A percentile compares a stretch with the other conserved stretches of the same genome.
These are phyloP conservation scores for Berberis thunbergii DNA, from an alignment of 164 flowering plant genomes.

Conservation along the genomic window DNA sequence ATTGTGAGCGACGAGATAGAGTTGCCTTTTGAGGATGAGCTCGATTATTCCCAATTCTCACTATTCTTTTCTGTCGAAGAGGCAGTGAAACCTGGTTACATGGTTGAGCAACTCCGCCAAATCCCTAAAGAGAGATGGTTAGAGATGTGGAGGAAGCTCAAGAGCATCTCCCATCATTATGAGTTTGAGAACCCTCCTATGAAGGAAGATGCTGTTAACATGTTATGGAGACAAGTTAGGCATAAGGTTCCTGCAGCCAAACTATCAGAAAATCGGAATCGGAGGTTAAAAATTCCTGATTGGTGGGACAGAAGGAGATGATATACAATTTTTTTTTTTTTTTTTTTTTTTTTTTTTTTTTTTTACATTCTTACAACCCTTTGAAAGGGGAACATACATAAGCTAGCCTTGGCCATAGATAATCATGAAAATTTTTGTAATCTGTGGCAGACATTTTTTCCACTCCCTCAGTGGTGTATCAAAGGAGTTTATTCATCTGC, in stretches of 20 bases:
- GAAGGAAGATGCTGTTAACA: constrained; percentile 71
- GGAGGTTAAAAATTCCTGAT: constrained; percentile 73
- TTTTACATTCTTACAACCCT: constrained; percentile 6
- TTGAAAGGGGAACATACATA: constrained; percentile 3
- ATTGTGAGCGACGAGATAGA: constrained; percentile 89
- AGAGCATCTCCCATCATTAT: constrained; percentile 62
- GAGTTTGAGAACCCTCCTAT: constrained; percentile 84
- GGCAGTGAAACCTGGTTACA: constrained; percentile 60
- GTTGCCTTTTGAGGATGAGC: constrained; percentile 86
- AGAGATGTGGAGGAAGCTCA: constrained; percentile 75
- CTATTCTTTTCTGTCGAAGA: constrained; percentile 75
- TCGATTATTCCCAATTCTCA: constrained; percentile 74
- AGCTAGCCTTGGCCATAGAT: neutral
- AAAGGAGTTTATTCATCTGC: neutral
- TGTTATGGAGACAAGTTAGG: constrained; percentile 94
- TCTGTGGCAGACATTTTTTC: neutral
- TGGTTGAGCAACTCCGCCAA: constrained; percentile 52
- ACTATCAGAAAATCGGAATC: constrained; percentile 59
- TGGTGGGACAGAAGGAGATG: constrained; percentile 60
- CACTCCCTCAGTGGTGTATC: neutral
- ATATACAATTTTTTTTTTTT: neutral
- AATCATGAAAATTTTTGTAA: constrained; percentile 1
- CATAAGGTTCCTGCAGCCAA: constrained; percentile 62
- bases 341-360: constrained; percentile 7
- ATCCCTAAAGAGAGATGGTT: constrained; percentile 68